Base-by-base conservation (phyloP, 75 land plant species). In the Adiantum capillusveneris region DNA sequence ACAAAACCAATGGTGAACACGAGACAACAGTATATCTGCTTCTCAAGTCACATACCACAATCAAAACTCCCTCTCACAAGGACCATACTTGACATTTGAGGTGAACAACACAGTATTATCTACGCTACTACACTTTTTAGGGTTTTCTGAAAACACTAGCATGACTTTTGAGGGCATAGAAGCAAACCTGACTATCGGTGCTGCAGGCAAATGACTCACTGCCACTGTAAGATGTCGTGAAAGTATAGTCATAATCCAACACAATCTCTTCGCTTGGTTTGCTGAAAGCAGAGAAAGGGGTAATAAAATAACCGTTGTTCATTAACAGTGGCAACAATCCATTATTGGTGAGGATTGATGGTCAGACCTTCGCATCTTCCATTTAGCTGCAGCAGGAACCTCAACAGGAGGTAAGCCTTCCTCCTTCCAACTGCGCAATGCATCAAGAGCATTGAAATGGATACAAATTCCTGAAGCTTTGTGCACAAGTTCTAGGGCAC, bases 181-280 rank as follows among this genome's bases (percentile, higher is more conserved):
- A 20, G 25, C 25, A 55, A 55, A 55, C 57, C 57, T 55, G 57
- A n/a, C 2, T 17, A 11, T 46, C 14, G 21, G 5, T 20, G 21
- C 26, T 24, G 17, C 6, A 16, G 3, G 75, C 76, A 66, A 85
- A 21, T n/a, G 60, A 45, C 59, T 82, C 82, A 71, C 96, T 94
- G 53, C 98, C 96, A 77, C 77, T 64, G 63, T 94, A 94, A 25
- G 96, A 87, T 19, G 98, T 90, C 18, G 98, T 94, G 67, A 86
- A 94, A 24, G 98, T 94, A 62, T 94, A 94, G 67, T 94, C 98
- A 77, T 94, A 94, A 58, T 94, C 96, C 28, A 94, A 73, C 51
- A 90, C 79, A 58, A 86, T 79, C 73, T 86, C 81, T 69, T 90
- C 63, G 25, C 53, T 70, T 19, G 91, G 91, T 52, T 90, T 90